Percentiles rank a stretch among this genome's conserved stretches.
These are phyloP conservation scores for Posidonia oceanica DNA, from an alignment of 116 monocot species.

Conservation along the genomic window DNA sequence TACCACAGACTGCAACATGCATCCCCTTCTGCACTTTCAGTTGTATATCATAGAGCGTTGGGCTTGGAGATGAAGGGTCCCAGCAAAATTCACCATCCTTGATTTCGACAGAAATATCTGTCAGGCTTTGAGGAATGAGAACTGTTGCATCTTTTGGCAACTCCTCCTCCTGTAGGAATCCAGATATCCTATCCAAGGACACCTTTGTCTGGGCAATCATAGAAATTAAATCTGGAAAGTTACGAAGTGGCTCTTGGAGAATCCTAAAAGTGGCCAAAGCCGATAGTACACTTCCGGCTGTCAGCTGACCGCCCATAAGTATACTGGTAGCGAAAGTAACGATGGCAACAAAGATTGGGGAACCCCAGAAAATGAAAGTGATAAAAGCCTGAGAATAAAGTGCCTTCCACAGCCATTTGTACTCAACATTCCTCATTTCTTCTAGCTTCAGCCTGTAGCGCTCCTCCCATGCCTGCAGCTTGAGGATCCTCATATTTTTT, in stretches of 20 bases:
- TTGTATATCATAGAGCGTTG: slow-evolving; percentile 58
- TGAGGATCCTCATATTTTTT: slow-evolving; percentile 86
- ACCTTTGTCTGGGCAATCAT: slow-evolving; percentile 96
- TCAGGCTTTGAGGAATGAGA: slow-evolving; percentile 32
- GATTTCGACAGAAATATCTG: slow-evolving; percentile 61
- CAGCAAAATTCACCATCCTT: slow-evolving; percentile 78
- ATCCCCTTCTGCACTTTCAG: slow-evolving; percentile 61
- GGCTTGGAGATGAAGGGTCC: slow-evolving; percentile 48
- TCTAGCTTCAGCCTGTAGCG: slow-evolving; percentile 63
- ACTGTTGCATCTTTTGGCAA: slow-evolving; percentile 69
- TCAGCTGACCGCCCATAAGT: slow-evolving; percentile 61
- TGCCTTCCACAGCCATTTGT: slow-evolving; percentile 65
- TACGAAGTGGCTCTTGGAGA: slow-evolving; percentile 90
- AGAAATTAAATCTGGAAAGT: slow-evolving; percentile 86
- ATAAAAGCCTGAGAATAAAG: slow-evolving; percentile 79
- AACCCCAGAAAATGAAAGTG: slow-evolving; percentile 94
- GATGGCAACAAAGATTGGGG: slow-evolving; percentile 91
- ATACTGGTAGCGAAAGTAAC: slow-evolving; percentile 70
- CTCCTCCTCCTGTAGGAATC: slow-evolving; percentile 75
- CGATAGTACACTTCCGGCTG: slow-evolving; percentile 84
- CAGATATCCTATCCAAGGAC: slow-evolving; percentile 73
- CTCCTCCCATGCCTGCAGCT: slow-evolving; percentile 95
- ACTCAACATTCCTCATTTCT: slow-evolving; percentile 85
- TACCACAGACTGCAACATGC: slow-evolving; percentile 82
- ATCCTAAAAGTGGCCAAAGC: slow-evolving; percentile 91